Conservation (phyloP, 176 grass and related monocot species). For the Carex scoparia region DNA sequence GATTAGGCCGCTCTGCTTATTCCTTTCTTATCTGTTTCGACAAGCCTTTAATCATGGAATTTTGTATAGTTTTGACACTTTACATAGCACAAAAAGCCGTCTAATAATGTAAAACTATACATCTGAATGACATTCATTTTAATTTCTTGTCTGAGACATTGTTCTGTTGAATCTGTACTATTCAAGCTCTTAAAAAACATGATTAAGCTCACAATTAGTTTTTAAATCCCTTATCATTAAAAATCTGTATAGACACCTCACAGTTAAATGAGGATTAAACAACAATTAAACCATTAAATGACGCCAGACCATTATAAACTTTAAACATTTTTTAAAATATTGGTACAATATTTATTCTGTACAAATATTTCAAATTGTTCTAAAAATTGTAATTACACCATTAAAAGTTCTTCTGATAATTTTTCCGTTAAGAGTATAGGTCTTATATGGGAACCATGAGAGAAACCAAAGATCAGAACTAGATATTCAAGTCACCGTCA, state of each 20-base stretch:
- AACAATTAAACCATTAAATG: neutral
- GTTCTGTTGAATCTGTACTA: neutral
- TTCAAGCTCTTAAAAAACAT: neutral
- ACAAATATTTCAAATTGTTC: neutral
- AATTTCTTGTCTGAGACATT: neutral
- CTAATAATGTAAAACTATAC: neutral
- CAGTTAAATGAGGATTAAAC: neutral
- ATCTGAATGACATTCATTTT: neutral
- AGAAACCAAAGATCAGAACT: neutral
- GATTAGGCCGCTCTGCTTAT: slow-evolving; percentile 33
- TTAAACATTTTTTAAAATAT: neutral
- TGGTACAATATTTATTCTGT: neutral
- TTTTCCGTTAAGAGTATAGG: neutral
- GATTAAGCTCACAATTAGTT: neutral
- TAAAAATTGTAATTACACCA: neutral
- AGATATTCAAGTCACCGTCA: no score
- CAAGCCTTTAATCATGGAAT: neutral
- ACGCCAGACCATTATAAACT: neutral
- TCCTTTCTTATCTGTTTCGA: neutral
- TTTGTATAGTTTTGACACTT: neutral
- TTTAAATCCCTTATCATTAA: neutral
- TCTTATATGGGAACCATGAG: neutral
- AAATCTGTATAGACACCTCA: neutral
- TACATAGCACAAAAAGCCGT: neutral
- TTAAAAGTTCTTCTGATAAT: neutral